These are phyloP conservation scores for Fusarium albidum DNA, from an alignment of 2,329 filamentous ascomycete genomes.

Conservation along the genomic window DNA sequence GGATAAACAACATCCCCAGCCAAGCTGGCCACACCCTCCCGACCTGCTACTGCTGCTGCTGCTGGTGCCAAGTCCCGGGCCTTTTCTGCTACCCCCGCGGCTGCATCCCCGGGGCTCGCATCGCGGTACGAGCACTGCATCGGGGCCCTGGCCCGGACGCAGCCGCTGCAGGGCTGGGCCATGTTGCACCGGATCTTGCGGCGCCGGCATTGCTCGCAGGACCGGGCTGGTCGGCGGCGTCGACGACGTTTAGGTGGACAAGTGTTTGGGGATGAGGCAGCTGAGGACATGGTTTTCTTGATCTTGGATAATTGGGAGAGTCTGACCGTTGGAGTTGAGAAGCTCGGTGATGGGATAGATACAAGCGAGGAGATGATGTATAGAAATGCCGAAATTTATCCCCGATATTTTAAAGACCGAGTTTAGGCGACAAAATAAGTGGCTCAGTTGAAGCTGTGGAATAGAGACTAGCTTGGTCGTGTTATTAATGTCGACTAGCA, in stretches of 20 bases:
- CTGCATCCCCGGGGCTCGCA: constrained; percentile 6
- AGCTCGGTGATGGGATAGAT: constrained; percentile 16
- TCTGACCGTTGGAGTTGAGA: constrained; percentile 2
- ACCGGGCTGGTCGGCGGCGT: constrained; percentile 36
- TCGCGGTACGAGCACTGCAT: constrained; percentile 40
- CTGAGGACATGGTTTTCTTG: constrained; percentile 8
- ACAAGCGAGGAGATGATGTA: constrained; percentile 16
- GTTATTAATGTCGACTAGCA: background rate
- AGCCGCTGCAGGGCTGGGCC: constrained; percentile 35
- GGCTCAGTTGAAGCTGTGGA: too few species aligned
- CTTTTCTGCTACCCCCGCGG: background rate
- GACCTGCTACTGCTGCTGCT: background rate
- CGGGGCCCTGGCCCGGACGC: constrained; percentile 34
- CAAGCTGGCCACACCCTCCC: background rate
- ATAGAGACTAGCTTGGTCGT: too few species aligned
- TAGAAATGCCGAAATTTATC: constrained; percentile 28
- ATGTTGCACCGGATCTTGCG: constrained; percentile 37
- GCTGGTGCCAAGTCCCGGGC: background rate
- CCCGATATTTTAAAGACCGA: constrained; percentile 24
- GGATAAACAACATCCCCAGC: constrained; percentile 14
- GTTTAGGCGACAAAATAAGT: background rate
- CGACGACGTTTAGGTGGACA: constrained; percentile 34
- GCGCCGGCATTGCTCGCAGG: constrained; percentile 39
- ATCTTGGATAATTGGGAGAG: background rate
- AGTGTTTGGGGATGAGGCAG: constrained; percentile 6